Evolutionary conservation across 805 yeast species (phyloP).

Genomic region (Metschnikowia drakensbergensis): DNA sequence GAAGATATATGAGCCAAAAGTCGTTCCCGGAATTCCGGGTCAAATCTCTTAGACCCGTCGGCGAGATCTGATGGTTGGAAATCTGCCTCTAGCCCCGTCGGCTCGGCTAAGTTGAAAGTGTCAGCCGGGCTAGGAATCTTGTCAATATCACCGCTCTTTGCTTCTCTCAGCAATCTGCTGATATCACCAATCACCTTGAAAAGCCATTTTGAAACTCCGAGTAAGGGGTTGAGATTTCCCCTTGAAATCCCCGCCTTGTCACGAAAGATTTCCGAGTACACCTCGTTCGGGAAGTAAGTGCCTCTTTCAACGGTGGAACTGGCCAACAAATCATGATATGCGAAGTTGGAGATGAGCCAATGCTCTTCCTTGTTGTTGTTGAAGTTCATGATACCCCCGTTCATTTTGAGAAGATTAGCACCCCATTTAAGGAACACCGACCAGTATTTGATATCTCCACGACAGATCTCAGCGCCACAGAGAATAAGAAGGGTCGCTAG

Average conservation of each 20-base stretch:
- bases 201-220: constrained; percentile 70
- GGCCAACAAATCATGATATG: constrained; percentile 74
- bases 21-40: neutral
- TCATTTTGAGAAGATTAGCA: constrained; percentile 52
- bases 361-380: constrained; percentile 55
- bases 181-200: constrained; percentile 66
- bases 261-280: constrained; percentile 52
- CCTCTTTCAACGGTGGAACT: constrained; percentile 57
- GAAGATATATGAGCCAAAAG: constrained; percentile 17
- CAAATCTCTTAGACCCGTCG: neutral
- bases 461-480: constrained; percentile 78
- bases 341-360: constrained; percentile 74
- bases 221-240: constrained; percentile 60
- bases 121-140: neutral
- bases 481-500: constrained; percentile 65
- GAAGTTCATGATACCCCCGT: constrained; percentile 60
- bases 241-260: constrained; percentile 31
- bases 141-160: constrained; percentile 28
- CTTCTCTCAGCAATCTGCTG: constrained; percentile 53
- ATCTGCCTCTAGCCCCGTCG: neutral
- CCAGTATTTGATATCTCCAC: constrained; percentile 80
- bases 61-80: neutral
- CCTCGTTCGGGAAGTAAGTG: constrained; percentile 59
- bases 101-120: neutral
- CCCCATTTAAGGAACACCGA: constrained; percentile 62